Conservation (phyloP, 2,329 filamentous ascomycete species). For the Fusarium piperis region DNA sequence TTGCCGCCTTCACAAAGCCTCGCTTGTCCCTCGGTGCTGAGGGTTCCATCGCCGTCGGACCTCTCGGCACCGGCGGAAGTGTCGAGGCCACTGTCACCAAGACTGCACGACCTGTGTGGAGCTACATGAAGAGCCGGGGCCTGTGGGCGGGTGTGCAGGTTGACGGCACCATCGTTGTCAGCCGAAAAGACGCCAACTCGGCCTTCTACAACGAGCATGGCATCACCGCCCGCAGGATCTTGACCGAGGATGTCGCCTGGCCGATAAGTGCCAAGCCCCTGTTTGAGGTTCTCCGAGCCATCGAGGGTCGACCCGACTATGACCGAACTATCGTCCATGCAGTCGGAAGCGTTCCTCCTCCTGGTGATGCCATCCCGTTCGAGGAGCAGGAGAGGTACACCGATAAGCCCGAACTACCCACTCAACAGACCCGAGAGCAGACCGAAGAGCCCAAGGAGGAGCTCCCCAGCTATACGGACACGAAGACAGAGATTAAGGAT, state of each 20-base stretch:
- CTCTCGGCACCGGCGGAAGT: slow-evolving; percentile 69
- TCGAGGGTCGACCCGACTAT: slow-evolving; percentile 47
- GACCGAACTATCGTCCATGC: slow-evolving; percentile 42
- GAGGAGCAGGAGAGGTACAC: slow-evolving; percentile 46
- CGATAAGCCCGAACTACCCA: slow-evolving; percentile 6
- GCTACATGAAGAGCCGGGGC: slow-evolving; percentile 83
- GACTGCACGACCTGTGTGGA: slow-evolving; percentile 72
- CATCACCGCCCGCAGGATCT: slow-evolving; percentile 50
- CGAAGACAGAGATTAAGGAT: slow-evolving; percentile 15
- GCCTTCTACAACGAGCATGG: slow-evolving; percentile 74
- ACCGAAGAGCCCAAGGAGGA: slow-evolving; percentile 30
- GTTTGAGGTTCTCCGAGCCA: slow-evolving; percentile 51
- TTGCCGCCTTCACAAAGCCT: slow-evolving; percentile 74
- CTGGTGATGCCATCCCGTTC: slow-evolving; percentile 27
- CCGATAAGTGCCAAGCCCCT: slow-evolving; percentile 51
- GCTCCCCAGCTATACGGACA: slow-evolving; percentile 25
- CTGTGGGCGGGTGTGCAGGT: slow-evolving; percentile 82
- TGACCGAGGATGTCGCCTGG: slow-evolving; percentile 52
- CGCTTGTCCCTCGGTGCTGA: slow-evolving; percentile 76
- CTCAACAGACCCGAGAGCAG: not conserved
- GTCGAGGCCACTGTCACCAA: slow-evolving; percentile 52
- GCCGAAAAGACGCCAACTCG: slow-evolving; percentile 81
- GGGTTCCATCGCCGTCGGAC: slow-evolving; percentile 70
- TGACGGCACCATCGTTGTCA: slow-evolving; percentile 82
- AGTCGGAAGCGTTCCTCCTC: slow-evolving; percentile 35